These are phyloP conservation scores for Polychytrium aggregatum DNA, from an alignment of 192 early-diverging fungal species.

Conservation along the genomic window DNA sequence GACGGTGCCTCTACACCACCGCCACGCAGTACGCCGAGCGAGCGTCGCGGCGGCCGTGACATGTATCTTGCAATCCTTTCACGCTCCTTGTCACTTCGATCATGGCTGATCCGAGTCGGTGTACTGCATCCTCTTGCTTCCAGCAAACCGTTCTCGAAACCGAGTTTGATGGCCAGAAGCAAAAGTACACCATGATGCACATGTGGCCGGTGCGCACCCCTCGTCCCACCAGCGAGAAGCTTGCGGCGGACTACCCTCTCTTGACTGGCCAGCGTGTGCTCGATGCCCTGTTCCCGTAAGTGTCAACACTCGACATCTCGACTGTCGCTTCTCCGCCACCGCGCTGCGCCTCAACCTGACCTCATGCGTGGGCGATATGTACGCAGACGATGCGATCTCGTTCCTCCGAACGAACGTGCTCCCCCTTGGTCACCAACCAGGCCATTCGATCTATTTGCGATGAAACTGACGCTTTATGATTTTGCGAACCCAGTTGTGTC, in stretches of 20 bases:
- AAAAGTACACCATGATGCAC: constrained; percentile 93
- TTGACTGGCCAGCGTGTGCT: constrained; percentile 98
- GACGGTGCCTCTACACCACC: too few relatives aligned
- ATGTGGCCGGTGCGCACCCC: constrained; percentile 95
- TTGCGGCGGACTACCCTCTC: constrained; percentile 89
- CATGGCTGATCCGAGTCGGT: background rate
- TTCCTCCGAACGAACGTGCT: background rate
- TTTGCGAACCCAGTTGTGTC: constrained; percentile 56
- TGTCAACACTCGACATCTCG: background rate
- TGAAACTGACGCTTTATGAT: background rate
- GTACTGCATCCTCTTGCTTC: background rate
- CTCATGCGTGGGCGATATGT: background rate
- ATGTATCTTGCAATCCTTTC: too few relatives aligned
- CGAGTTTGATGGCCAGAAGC: constrained; percentile 93
- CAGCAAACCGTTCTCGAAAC: constrained; percentile 84
- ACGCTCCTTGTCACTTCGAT: background rate
- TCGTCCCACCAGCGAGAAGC: constrained; percentile 87
- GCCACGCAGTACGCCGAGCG: too few relatives aligned
- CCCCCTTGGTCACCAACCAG: too few relatives aligned
- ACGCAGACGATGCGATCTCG: background rate
- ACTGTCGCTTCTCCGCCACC: too few relatives aligned
- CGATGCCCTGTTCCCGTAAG: constrained; percentile 93
- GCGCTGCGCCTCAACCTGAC: too few relatives aligned
- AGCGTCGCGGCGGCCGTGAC: too few relatives aligned
- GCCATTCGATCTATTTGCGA: background rate